A percentile compares a stretch with the other conserved stretches of the same genome.
phyloP scores from a whole-genome alignment of 306 rosid genomes.

The Prosopis cineraria region DNA sequence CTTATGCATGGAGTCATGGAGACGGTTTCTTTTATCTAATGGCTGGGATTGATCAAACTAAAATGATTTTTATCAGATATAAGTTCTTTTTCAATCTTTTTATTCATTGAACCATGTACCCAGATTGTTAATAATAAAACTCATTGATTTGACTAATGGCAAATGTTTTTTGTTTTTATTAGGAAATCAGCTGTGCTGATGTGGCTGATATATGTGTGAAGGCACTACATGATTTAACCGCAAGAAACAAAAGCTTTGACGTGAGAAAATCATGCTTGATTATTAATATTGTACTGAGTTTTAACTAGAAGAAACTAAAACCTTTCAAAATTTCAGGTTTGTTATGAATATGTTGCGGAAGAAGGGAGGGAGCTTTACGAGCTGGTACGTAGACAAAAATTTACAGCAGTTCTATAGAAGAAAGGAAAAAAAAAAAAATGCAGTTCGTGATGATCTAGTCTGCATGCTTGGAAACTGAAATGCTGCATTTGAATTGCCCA shows the following conservation, averaged over 20 bases:
- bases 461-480: slow-evolving; percentile 27
- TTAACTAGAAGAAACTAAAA: slow-evolving; percentile 30
- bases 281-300: slow-evolving; percentile 22
- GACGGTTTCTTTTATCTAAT: neutral
- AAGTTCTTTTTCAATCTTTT: neutral
- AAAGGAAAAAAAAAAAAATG: neutral
- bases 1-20: neutral
- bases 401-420: neutral
- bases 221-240: slow-evolving; percentile 90
- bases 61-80: slow-evolving; percentile 3
- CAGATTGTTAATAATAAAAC: slow-evolving; percentile 18
- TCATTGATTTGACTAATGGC: slow-evolving; percentile 11
- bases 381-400: slow-evolving; percentile 61
- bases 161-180: slow-evolving; percentile 18
- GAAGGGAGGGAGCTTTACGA: slow-evolving; percentile 93
- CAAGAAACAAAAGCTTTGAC: slow-evolving; percentile 98
- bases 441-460: slow-evolving; percentile 5
- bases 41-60: neutral
- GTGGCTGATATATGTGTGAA: slow-evolving; percentile 99
- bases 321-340: slow-evolving; percentile 58
- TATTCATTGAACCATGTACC: slow-evolving; percentile 4
- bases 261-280: slow-evolving; percentile 51
- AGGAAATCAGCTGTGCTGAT: slow-evolving; percentile 99
- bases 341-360: slow-evolving; percentile 89
- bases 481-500: slow-evolving; percentile 40